These are phyloP conservation scores for Taphrina confusa DNA, from an alignment of 1,139 yeast species.

Conservation along the genomic window DNA sequence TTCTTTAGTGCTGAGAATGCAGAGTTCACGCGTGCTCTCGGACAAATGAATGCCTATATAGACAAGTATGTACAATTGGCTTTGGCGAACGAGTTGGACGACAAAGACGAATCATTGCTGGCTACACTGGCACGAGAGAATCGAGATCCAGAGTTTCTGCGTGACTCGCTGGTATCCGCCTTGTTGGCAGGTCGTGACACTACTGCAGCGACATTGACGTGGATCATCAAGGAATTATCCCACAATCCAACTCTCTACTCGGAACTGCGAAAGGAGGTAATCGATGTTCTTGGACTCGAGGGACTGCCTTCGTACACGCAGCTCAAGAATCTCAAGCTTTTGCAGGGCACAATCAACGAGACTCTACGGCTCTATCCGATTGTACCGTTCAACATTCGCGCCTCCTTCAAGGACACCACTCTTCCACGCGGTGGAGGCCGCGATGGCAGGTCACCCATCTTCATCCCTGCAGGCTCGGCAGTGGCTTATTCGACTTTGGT, in stretches of 20 bases:
- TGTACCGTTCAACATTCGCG: constrained; percentile 57
- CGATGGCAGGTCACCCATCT: constrained; percentile 51
- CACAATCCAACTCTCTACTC: constrained; percentile 51
- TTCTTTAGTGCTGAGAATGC: constrained; percentile 41
- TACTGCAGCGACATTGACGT: constrained; percentile 45
- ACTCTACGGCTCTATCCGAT: constrained; percentile 58
- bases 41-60: constrained; percentile 11
- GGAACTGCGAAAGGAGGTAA: constrained; percentile 51
- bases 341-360: constrained; percentile 50
- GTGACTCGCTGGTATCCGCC: constrained; percentile 57
- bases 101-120: constrained; percentile 23
- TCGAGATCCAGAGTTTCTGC: constrained; percentile 46
- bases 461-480: constrained; percentile 54
- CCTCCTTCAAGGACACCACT: constrained; percentile 53
- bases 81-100: constrained; percentile 7
- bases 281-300: constrained; percentile 28
- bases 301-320: constrained; percentile 23
- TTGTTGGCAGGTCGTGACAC: constrained; percentile 43
- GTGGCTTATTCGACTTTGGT: constrained; percentile 53
- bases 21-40: not conserved
- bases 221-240: constrained; percentile 53
- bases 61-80: constrained; percentile 26
- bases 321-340: constrained; percentile 19
- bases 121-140: constrained; percentile 21
- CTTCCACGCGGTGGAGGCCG: constrained; percentile 59